Evolutionary conservation across 2,329 filamentous ascomycete genomes (phyloP), one percentile per base, ranked within the genome.

Genomic region (Calonectria leucothoes): DNA sequence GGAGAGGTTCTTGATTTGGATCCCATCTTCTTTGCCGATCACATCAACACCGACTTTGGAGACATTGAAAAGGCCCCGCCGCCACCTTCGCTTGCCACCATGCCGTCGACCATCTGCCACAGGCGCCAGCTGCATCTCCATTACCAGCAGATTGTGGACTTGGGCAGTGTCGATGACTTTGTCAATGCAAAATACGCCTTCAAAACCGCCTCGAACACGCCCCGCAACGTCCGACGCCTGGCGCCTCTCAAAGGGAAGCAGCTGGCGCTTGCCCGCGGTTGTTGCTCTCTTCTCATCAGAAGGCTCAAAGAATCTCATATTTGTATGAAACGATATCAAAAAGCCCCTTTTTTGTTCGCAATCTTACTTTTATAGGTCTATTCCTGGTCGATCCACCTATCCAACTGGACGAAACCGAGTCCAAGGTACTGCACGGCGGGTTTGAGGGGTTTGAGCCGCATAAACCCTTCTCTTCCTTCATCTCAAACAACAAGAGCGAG

Each of bases 21-120:
- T 51, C 77, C 77, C 1, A 35, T 77, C 11, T 78, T 77, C 66
- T 78, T 78, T 66, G 77, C 75, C 3, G 66, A 65, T 37, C 66
- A 78, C 27, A 35, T 77, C 23, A 66, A 27, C n/a, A 77, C 77
- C 4, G 49, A 76, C 42, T 72, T 77, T 31, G 35, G 70, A 29
- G 69, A 78, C 20, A 63, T 77, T 31, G 75, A 78, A 52, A 75
- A 73, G 20, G 69, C 69, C 17, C 66, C 72, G 8, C 64, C 74
- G 8, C 75, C 77, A n/a, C 77, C 75, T 15, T 75, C 72, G n/a
- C 61, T 76, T 8, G 71, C 70, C 6, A 42, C 75, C 3, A 64
- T 72, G 51, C 77, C 77, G 25, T 75, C 75, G 6, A 52, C 69
- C 15, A 70, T 73, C 23, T 57, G 73, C 27, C 23, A 72, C 20